Conservation (phyloP, 2,329 filamentous ascomycete genomes). For the Colletotrichum scovillei region DNA sequence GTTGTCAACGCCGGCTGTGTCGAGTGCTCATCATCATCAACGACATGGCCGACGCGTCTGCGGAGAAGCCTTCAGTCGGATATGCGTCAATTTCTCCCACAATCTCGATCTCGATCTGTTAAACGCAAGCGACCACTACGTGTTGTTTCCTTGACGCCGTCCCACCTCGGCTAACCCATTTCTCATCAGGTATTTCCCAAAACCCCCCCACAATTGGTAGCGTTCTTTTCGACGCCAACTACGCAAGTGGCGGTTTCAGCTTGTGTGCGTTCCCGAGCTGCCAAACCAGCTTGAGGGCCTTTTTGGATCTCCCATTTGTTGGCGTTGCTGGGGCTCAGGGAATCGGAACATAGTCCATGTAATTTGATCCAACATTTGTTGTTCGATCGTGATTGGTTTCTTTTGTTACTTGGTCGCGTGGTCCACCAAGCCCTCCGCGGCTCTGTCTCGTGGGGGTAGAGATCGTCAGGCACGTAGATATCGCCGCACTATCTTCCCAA, state of each 20-base stretch:
- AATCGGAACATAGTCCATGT: no score
- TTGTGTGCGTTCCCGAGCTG: background rate
- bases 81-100: background rate
- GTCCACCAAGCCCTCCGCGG: background rate
- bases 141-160: background rate
- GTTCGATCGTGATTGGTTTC: background rate
- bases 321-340: background rate
- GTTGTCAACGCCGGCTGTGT: background rate
- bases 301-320: background rate
- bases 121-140: background rate
- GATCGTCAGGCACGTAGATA: slow-evolving; percentile 1
- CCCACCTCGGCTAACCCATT: background rate
- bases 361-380: no score
- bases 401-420: background rate
- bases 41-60: background rate
- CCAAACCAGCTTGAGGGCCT: background rate
- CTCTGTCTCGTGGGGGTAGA: background rate
- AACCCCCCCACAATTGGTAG: background rate
- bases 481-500: background rate
- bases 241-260: slow-evolving; percentile 34
- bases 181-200: background rate
- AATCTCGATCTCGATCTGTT: background rate
- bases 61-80: background rate
- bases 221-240: background rate
- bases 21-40: background rate